Evolutionary conservation across 441 rosid genomes (phyloP).

Genomic region (Pelargonium australe): DNA sequence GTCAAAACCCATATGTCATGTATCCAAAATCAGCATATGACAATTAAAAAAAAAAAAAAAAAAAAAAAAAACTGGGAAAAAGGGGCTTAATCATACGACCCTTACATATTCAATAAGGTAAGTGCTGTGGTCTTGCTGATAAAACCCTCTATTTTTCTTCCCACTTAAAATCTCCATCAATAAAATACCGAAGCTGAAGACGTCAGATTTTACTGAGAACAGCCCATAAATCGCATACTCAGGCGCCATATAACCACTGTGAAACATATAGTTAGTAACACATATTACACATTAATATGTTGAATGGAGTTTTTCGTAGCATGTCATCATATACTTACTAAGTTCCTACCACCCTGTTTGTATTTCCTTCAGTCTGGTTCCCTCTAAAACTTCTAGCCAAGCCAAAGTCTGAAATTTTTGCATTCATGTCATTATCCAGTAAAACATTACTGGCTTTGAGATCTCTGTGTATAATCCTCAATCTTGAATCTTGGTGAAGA

Average conservation of each 20-base stretch:
- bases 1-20: too few relatives aligned
- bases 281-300: too few relatives aligned
- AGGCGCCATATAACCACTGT: slow-evolving; percentile 21
- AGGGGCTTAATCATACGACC: background rate
- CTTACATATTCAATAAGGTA: slow-evolving; percentile 17
- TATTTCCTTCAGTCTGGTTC: slow-evolving; percentile 11
- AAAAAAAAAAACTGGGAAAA: too few relatives aligned
- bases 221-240: slow-evolving; percentile 16
- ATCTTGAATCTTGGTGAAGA: slow-evolving; percentile 19
- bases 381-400: slow-evolving; percentile 28
- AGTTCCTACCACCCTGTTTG: too few relatives aligned
- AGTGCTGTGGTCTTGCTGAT: slow-evolving; percentile 4
- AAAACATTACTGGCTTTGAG: slow-evolving; percentile 24
- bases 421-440: slow-evolving; percentile 19
- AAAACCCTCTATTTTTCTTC: slow-evolving; percentile 20
- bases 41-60: too few relatives aligned
- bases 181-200: slow-evolving; percentile 10
- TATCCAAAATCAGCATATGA: too few relatives aligned
- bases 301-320: background rate
- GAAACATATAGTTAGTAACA: background rate
- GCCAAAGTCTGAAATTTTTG: slow-evolving; percentile 34
- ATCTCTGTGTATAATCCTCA: slow-evolving; percentile 24
- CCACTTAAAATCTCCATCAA: slow-evolving; percentile 14
- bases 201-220: slow-evolving; percentile 14
- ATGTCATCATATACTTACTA: too few relatives aligned